Percentiles rank a stretch among this genome's conserved stretches.
Conservation (phyloP, 2,329 filamentous ascomycete genomes). For the Penicillium aurantiogriseum region DNA sequence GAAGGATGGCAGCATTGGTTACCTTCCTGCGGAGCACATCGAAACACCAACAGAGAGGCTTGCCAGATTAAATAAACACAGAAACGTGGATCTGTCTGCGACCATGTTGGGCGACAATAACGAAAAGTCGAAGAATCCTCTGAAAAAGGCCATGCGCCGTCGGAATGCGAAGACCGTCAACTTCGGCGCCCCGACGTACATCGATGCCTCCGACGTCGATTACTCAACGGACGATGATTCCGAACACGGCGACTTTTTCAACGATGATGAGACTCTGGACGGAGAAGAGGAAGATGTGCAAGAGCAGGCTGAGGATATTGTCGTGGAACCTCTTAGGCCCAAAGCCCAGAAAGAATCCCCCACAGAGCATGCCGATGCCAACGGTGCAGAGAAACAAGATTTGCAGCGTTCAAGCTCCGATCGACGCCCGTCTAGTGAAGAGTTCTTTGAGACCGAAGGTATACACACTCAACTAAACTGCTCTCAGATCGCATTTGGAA, state of each 20-base stretch:
- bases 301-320: constrained; percentile 40
- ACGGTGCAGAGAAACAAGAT: constrained; percentile 23
- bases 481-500: neutral
- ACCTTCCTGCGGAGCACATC: constrained; percentile 95
- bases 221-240: constrained; percentile 78
- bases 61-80: constrained; percentile 92
- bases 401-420: constrained; percentile 37
- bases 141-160: constrained; percentile 79
- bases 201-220: constrained; percentile 82
- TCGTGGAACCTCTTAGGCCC: constrained; percentile 46
- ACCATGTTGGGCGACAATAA: constrained; percentile 70
- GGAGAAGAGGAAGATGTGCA: constrained; percentile 34
- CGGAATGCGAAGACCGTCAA: constrained; percentile 83
- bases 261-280: constrained; percentile 49
- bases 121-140: constrained; percentile 76
- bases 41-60: constrained; percentile 95
- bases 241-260: constrained; percentile 48
- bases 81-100: constrained; percentile 84
- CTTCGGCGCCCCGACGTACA: constrained; percentile 80
- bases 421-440: constrained; percentile 60
- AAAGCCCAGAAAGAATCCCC: constrained; percentile 41
- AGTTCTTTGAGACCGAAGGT: constrained; percentile 57
- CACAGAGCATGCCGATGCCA: constrained; percentile 25
- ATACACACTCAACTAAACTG: constrained; percentile 12
- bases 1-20: constrained; percentile 94